phyloP scores from a whole-genome alignment of 164 flowering plant species.

The Kalanchoe fedtschenkoi region DNA sequence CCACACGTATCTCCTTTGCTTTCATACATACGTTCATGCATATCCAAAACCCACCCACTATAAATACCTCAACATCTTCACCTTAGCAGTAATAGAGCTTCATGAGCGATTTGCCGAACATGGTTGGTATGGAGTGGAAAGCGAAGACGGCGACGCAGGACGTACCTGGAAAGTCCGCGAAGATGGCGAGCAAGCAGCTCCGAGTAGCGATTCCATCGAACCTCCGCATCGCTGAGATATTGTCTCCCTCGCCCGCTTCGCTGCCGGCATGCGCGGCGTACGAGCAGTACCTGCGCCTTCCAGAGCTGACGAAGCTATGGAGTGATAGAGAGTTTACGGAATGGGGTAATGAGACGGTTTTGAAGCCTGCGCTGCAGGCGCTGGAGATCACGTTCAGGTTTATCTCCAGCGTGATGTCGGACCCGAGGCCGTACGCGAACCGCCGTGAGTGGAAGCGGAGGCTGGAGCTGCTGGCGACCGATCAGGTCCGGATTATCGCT shows the following conservation, averaged over 20 bases:
- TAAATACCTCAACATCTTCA: neutral
- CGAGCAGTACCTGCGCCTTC: constrained; percentile 63
- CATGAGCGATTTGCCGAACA: constrained; percentile 12
- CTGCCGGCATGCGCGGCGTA: constrained; percentile 45
- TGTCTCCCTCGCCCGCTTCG: constrained; percentile 16
- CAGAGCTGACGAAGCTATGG: constrained; percentile 62
- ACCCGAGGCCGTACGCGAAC: constrained; percentile 65
- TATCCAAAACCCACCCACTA: neutral
- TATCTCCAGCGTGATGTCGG: constrained; percentile 54
- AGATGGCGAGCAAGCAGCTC: constrained; percentile 19
- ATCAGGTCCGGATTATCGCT: constrained; percentile 63
- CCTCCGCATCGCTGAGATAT: constrained; percentile 8
- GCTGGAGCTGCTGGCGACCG: constrained; percentile 43
- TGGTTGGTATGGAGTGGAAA: constrained; percentile 54
- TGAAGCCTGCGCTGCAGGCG: constrained; percentile 71
- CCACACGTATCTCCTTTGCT: neutral
- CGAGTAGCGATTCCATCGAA: constrained; percentile 20
- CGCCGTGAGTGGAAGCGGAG: constrained; percentile 61
- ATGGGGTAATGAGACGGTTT: constrained; percentile 53
- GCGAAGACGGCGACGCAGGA: constrained; percentile 30
- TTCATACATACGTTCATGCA: constrained; percentile 4
- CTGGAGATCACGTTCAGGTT: constrained; percentile 84
- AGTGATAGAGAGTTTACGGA: constrained; percentile 36
- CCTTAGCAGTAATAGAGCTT: too few relatives aligned
- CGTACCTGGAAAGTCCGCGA: constrained; percentile 25